Conservation (phyloP, 371 early-diverging fungal species). For the Mucor saturninus region DNA sequence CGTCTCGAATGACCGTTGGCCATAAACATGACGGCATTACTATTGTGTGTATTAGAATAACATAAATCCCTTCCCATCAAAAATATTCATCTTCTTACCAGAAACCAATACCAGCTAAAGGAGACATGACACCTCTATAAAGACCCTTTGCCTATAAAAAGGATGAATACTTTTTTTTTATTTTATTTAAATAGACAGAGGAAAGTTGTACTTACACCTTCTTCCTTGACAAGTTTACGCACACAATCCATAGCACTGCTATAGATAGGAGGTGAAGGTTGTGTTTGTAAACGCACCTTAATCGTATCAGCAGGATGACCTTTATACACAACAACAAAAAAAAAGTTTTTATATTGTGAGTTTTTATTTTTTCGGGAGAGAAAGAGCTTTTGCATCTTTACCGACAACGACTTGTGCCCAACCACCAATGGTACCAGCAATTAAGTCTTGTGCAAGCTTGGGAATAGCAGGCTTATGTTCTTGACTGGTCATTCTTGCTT, state of each 20-base stretch:
- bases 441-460: conserved; percentile 64
- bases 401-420: conserved; percentile 87
- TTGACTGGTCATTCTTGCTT: background rate
- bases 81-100: conserved; percentile 50
- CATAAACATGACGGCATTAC: conserved; percentile 87
- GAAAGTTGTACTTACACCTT: conserved; percentile 63
- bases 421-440: conserved; percentile 86
- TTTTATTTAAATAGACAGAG: background rate
- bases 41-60: conserved; percentile 15
- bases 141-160: conserved; percentile 64
- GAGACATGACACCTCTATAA: conserved; percentile 85
- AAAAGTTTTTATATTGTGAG: background rate
- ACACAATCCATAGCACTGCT: conserved; percentile 77
- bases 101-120: conserved; percentile 86
- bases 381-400: conserved; percentile 27
- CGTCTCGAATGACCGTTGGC: conserved; percentile 79
- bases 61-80: too few species aligned
- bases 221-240: conserved; percentile 66
- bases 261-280: conserved; percentile 72
- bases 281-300: conserved; percentile 86
- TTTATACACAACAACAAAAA: conserved; percentile 12
- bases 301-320: conserved; percentile 82
- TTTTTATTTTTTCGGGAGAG: background rate
- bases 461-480: conserved; percentile 28
- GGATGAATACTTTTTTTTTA: conserved; percentile 5